Conservation (phyloP, 192 early-diverging fungal species). For the Podila clonocystis region DNA sequence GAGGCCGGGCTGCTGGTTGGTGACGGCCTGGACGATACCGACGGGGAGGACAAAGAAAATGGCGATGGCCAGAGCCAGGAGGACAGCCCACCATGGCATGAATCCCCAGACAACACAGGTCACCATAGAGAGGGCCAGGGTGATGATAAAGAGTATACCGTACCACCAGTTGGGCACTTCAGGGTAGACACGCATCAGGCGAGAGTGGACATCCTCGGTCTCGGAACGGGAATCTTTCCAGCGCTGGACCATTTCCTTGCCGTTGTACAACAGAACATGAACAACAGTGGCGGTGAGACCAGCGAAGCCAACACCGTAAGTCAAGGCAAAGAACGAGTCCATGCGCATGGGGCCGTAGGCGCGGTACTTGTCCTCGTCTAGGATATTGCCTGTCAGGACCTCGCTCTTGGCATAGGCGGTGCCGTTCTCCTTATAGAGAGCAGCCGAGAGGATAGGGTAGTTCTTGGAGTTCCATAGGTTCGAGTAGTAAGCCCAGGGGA, state of each 20-base stretch:
- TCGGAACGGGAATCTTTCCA: conserved; percentile 33
- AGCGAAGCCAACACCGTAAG: conserved; percentile 60
- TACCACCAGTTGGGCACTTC: conserved; percentile 74
- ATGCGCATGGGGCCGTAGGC: conserved; percentile 52
- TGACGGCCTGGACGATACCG: conserved; percentile 80
- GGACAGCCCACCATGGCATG: conserved; percentile 79
- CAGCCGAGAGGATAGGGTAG: conserved; percentile 33
- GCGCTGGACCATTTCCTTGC: conserved; percentile 68
- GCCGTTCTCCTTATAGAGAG: too few species aligned
- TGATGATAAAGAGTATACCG: conserved; percentile 51
- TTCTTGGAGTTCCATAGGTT: conserved; percentile 55
- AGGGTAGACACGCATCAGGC: conserved; percentile 69
- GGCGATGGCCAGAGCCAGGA: conserved; percentile 65
- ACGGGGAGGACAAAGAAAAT: conserved; percentile 77
- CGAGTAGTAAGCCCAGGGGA: conserved; percentile 55
- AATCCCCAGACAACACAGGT: conserved; percentile 55
- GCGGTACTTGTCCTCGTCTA: conserved; percentile 42
- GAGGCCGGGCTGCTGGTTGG: conserved; percentile 53
- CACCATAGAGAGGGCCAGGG: conserved; percentile 53
- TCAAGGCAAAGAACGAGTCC: not conserved
- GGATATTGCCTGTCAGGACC: not conserved
- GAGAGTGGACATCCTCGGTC: conserved; percentile 69
- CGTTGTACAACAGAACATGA: conserved; percentile 72
- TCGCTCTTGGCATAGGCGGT: too few species aligned
- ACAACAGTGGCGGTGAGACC: conserved; percentile 60